phyloP scores from a whole-genome alignment of 2,329 filamentous ascomycete species.

The Chaetomium globosum region DNA sequence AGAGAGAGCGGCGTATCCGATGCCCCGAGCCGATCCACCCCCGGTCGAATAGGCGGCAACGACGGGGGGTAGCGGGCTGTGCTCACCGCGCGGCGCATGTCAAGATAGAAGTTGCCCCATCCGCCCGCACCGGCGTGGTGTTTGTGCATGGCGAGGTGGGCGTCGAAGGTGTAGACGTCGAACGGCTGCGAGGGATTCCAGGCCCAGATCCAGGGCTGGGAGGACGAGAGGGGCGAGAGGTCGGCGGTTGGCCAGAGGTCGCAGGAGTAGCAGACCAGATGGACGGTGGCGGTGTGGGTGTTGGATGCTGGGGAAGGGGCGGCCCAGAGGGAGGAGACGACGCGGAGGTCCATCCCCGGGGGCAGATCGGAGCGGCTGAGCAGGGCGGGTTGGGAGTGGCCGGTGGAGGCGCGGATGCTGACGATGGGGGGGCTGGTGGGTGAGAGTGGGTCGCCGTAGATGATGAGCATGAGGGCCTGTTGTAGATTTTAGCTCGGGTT shows the following conservation, averaged over 20 bases:
- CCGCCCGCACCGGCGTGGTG: constrained; percentile 26
- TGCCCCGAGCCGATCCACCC: not conserved
- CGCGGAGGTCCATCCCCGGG: no score
- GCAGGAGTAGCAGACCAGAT: constrained; percentile 27
- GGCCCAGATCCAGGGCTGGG: constrained; percentile 33
- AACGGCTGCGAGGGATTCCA: constrained; percentile 31
- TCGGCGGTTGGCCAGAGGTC: constrained; percentile 9
- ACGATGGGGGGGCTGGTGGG: constrained; percentile 21
- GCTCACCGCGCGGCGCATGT: constrained; percentile 22
- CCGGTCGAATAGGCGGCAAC: not conserved
- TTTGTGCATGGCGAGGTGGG: constrained; percentile 29
- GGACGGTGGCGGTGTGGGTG: constrained; percentile 7
- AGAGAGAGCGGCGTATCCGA: not conserved
- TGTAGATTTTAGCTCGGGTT: no score
- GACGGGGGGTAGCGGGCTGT: not conserved
- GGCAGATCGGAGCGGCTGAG: no score
- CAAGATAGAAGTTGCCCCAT: constrained; percentile 30
- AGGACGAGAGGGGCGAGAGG: not conserved
- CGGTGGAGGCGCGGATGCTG: constrained; percentile 26
- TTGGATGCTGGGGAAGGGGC: not conserved
- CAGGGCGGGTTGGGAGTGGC: not conserved
- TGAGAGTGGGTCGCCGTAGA: constrained; percentile 29
- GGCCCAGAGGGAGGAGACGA: not conserved
- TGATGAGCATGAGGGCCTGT: constrained; percentile 30
- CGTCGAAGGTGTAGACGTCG: constrained; percentile 10